Base-by-base conservation (phyloP, 1,139 yeast genomes). In the Yamadazyma siamensis region DNA sequence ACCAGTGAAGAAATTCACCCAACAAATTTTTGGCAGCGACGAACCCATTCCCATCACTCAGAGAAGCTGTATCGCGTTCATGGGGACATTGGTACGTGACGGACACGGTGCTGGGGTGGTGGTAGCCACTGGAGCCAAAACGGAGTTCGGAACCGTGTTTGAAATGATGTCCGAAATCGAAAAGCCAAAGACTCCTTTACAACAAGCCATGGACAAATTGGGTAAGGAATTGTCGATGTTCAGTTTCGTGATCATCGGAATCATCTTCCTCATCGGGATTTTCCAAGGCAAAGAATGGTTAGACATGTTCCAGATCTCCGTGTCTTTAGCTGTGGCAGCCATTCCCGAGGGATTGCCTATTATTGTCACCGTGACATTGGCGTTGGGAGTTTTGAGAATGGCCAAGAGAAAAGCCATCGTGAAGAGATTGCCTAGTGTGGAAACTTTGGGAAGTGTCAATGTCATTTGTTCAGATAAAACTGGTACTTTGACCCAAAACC, bases 291-390 rank as follows among this genome's bases (percentile, higher is more conserved):
- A 94, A 40, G 73, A 85, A 7, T 87, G 96, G 95, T 69, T 91
- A 38, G 97, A 89, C 41, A 91, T 91, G 96, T 89, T 91, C 60
- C 96, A 91, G 54, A 88, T 91, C 38, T 86, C 96, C 2, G 97
- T 91, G 8, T 87, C 96, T 3, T 69, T 91, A 41, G 97, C 97
- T 1, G 97, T 91, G 10, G 98, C 98, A 28, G 97, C 97, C 3
- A 89, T 91, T 44, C 98, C 98, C 4, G 98, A 91, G 59, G 97
- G 97, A 34, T 71, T 91, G 43, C 97, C 97, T 0, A 89, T 91
- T 49, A 89, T 91, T 53, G 97, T 91, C 26, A 89, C 97, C 4
- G 97, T 91, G 5, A 91, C 97, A 0, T 67, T 91, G 44, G 97
- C 98, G 0, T 69, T 91, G 25, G 97, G 97, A 27, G 97, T 91